phyloP scores from a whole-genome alignment of 306 rosid species.

The Potentilla sterilis region DNA sequence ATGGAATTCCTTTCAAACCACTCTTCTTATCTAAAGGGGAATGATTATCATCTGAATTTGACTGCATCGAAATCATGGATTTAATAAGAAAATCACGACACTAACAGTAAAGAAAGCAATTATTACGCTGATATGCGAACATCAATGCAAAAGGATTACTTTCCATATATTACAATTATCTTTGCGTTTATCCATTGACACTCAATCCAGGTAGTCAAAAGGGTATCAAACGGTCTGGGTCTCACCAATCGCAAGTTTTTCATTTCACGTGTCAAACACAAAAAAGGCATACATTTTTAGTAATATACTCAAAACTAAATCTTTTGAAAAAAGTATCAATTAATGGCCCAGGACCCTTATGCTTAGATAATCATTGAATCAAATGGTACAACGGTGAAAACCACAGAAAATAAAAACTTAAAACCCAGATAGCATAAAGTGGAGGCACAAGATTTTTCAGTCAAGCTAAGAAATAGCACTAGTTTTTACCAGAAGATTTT shows the following conservation, averaged over 20 bases:
- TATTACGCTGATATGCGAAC: slow-evolving; percentile 23
- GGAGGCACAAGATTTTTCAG: neutral
- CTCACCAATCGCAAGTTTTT: neutral
- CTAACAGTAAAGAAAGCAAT: slow-evolving; percentile 18
- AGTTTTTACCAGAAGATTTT: slow-evolving; percentile 51
- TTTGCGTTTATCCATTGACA: slow-evolving; percentile 6
- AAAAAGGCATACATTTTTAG: neutral
- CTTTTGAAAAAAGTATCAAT: neutral
- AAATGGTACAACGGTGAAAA: neutral
- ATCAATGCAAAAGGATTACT: slow-evolving; percentile 25
- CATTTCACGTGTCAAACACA: neutral
- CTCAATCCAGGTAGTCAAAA: neutral
- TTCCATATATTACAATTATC: slow-evolving; percentile 35
- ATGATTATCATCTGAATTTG: slow-evolving; percentile 53
- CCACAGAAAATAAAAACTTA: neutral
- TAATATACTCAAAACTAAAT: neutral
- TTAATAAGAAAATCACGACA: slow-evolving; percentile 25
- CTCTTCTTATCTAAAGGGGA: slow-evolving; percentile 60
- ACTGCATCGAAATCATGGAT: slow-evolving; percentile 40
- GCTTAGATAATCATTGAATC: neutral
- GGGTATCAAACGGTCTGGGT: neutral
- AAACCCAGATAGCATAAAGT: neutral
- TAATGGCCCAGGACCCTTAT: neutral
- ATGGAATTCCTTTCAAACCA: slow-evolving; percentile 79
- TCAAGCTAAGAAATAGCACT: slow-evolving; percentile 18